Evolutionary conservation across 2,329 filamentous ascomycete genomes (phyloP).

Genomic region (Xylariales sp.): DNA sequence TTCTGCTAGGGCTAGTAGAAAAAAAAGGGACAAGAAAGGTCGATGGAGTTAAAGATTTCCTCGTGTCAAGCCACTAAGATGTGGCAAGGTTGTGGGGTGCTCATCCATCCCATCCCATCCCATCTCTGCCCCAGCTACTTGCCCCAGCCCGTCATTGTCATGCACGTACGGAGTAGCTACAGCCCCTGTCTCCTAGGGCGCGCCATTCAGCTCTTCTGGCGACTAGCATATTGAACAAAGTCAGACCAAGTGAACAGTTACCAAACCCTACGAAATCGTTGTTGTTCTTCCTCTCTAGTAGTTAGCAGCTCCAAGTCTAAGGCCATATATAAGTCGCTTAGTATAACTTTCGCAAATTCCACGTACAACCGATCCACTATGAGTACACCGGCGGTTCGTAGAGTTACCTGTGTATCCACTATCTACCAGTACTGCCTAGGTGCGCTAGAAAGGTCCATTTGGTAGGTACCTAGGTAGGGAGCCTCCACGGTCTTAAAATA

Average conservation of each 20-base stretch:
- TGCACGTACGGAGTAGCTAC: neutral
- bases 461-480: no score
- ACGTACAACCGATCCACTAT: neutral
- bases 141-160: neutral
- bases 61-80: no score
- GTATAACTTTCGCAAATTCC: constrained; percentile 13
- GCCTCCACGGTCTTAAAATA: no score
- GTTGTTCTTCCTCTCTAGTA: neutral
- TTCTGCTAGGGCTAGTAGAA: neutral
- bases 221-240: neutral
- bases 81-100: no score
- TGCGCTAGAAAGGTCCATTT: no score
- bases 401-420: no score
- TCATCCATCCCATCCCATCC: no score
- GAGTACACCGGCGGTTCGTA: no score
- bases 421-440: no score
- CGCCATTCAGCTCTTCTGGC: neutral
- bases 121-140: no score
- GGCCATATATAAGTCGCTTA: neutral
- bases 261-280: neutral
- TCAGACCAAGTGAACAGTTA: neutral
- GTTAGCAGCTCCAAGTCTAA: no score
- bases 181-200: neutral
- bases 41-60: no score
- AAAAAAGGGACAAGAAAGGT: neutral